Conservation (phyloP, 305 asterid species). For the Fraxinus albicans region DNA sequence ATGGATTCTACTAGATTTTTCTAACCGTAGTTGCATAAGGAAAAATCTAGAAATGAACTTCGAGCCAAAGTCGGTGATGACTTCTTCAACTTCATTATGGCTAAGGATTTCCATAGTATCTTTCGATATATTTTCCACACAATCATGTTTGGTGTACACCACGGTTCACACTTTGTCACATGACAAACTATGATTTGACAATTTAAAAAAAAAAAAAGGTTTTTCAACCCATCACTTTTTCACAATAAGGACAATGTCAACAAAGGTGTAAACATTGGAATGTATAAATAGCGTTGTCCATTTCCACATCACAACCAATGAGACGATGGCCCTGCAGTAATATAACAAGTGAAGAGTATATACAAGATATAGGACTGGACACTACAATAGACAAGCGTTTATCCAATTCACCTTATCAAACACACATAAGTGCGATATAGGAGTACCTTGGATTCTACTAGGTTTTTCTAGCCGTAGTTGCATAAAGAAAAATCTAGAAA, state of each 20-base stretch:
- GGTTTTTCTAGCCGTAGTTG: too few species aligned
- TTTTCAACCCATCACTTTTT: constrained; percentile 45
- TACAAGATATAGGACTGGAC: too few species aligned
- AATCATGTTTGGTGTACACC: too few species aligned
- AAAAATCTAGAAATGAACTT: neutral
- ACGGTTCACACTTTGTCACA: too few species aligned
- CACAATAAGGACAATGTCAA: too few species aligned
- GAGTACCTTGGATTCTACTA: neutral
- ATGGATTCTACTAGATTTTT: neutral
- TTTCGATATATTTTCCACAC: too few species aligned
- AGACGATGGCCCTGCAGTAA: constrained; percentile 68
- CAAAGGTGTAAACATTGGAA: too few species aligned
- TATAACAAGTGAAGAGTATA: too few species aligned
- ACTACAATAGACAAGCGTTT: neutral
- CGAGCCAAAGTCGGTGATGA: neutral
- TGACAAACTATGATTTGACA: too few species aligned
- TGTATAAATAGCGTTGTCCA: constrained; percentile 21
- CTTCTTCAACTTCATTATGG: neutral
- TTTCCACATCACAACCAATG: constrained; percentile 81
- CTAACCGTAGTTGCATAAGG: neutral
- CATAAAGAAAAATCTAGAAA: too few species aligned
- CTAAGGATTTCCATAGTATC: neutral
- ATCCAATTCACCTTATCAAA: neutral
- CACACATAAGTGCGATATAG: neutral
- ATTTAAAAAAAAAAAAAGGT: too few species aligned